Evolutionary conservation across 176 grass and related monocot genomes (phyloP).

Genomic region (Oryza glumipatula): DNA sequence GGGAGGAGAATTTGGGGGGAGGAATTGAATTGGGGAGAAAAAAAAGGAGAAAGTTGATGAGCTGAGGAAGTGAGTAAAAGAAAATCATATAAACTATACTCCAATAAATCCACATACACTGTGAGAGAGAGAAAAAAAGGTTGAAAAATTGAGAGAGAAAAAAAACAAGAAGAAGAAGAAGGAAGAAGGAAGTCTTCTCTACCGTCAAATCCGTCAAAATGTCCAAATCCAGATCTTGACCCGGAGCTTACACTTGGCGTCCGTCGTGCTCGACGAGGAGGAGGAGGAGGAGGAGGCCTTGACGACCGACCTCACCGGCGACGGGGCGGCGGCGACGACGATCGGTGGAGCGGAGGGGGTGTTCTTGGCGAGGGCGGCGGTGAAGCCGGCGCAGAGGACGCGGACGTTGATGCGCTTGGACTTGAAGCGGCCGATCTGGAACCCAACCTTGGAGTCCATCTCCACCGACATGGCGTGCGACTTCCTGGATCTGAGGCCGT

Average conservation of each 20-base stretch:
- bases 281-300: neutral
- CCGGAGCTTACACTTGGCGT: conserved; percentile 81
- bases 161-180: neutral
- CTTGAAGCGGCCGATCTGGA: conserved; percentile 81
- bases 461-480: conserved; percentile 52
- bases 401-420: conserved; percentile 73
- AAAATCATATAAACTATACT: conserved; percentile 67
- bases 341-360: conserved; percentile 48
- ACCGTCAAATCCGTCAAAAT: conserved; percentile 55
- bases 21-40: neutral
- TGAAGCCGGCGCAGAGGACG: conserved; percentile 66
- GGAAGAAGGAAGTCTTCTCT: conserved; percentile 16
- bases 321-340: conserved; percentile 47
- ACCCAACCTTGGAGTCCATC: conserved; percentile 76
- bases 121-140: conserved; percentile 22
- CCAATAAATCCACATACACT: conserved; percentile 68
- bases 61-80: neutral
- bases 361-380: conserved; percentile 49
- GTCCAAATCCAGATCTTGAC: conserved; percentile 98
- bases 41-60: neutral
- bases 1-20: neutral
- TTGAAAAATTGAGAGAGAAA: neutral
- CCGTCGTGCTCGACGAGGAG: conserved; percentile 16
- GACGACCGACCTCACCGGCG: conserved; percentile 21
- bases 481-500: conserved; percentile 71